Base-by-base conservation (phyloP, 768 basidiomycete species). In the Boletales sp. region DNA sequence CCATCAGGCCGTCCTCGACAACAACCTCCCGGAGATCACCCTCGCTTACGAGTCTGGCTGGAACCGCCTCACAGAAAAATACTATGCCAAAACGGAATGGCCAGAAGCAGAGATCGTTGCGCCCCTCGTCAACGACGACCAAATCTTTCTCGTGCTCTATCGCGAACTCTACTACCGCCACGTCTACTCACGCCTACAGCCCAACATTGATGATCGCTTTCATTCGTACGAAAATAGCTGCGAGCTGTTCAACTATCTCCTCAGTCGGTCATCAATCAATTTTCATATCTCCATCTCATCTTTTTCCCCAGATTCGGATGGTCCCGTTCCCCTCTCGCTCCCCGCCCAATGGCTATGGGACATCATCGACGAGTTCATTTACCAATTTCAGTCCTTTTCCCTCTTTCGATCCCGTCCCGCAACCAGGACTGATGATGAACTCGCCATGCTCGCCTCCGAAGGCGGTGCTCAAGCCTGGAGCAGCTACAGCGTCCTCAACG, bases 261-360 rank as follows among this genome's bases (percentile, higher is more conserved):
- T 98, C 56, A 97, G 92, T 92, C 59, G 38, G 49, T 50, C 21
- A 21, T 21, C 21, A 37, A 29, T 44, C 43, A 7, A 15, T 12
- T 30, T 21, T 19, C 12, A 6, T 4, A 31, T 52, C 14, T 24
- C 18, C 1, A n/a, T n/a, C 32, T 38, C 8, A 51, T 30, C 7
- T 19, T 30, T 15, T 29, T 51, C 8, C 37, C 2, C 58, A 93
- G 93, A 98, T 69, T 94, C 93, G 11, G 93, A 97, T 52, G 90
- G 64, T 0, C 95, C 95, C 2, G 93, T 97, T 0, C 70, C 84
- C n/a, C 83, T 98, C 43, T 86, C 94, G 53, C 83, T 99, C 19
- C 95, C 95, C 0, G 91, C 94, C 52, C 94, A 97, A 67, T 99
- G 95, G 95, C 72, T 99, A 8, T 98, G 94, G 92, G 93, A 95